Percentiles rank a stretch among this genome's conserved stretches.
phyloP scores from a whole-genome alignment of 495 filamentous ascomycete genomes.

The Cercophora samala region DNA sequence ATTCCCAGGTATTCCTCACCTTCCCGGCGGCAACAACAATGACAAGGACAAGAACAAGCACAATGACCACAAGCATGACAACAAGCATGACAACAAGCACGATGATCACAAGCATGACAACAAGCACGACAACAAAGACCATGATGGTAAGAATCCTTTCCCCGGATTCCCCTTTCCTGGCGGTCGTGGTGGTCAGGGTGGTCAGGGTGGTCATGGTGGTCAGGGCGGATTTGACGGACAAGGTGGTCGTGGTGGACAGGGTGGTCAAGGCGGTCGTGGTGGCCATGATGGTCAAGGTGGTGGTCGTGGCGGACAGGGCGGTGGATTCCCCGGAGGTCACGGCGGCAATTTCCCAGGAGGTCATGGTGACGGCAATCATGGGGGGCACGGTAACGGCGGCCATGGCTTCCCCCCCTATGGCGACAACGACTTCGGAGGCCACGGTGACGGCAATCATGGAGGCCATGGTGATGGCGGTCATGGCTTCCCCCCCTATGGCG shows the following conservation, averaged over 20 bases:
- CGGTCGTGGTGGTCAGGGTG: neutral
- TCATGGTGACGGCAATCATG: no score
- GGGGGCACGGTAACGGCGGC: no score
- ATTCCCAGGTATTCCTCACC: no score
- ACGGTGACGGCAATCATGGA: no score
- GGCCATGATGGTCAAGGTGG: constrained; percentile 10
- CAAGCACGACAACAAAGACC: constrained; percentile 11
- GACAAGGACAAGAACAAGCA: constrained; percentile 4
- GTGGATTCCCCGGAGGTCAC: neutral
- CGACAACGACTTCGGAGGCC: no score
- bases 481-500: neutral
- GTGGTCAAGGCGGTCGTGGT: neutral
- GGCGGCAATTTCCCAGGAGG: no score
- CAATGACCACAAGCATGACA: constrained; percentile 7
- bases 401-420: no score
- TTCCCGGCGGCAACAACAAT: constrained; percentile 3
- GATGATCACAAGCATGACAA: constrained; percentile 5
- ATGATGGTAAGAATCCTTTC: neutral
- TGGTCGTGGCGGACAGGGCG: constrained; percentile 1
- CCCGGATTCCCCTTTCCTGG: neutral
- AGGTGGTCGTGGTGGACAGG: constrained; percentile 3
- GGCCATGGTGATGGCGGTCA: constrained; percentile 4
- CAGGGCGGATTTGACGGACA: no score
- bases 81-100: constrained; percentile 11
- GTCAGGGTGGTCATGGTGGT: neutral